phyloP scores from a whole-genome alignment of 169 alveolate species.

The Eimeria sp. region DNA sequence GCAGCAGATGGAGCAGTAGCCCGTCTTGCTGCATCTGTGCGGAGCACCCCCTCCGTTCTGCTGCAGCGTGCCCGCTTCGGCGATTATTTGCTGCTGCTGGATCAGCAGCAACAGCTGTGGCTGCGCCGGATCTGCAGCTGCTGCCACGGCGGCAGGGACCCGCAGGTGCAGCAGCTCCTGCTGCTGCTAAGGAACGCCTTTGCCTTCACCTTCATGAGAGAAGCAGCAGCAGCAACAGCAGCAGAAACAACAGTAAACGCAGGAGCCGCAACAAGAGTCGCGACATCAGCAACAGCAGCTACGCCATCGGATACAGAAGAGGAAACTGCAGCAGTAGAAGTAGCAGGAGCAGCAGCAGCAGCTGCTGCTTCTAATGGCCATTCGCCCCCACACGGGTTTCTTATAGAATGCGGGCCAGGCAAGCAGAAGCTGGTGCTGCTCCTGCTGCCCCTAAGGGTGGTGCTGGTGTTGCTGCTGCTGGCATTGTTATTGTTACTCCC shows the following conservation, averaged over 20 bases:
- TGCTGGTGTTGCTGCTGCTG: constrained; percentile 7
- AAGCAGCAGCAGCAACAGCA: constrained; percentile 59
- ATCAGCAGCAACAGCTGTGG: constrained; percentile 53
- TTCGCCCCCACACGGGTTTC: constrained; percentile 61
- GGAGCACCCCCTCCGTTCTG: not conserved
- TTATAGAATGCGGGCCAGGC: constrained; percentile 66
- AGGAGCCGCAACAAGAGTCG: not conserved
- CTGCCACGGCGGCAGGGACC: constrained; percentile 59
- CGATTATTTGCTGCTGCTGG: constrained; percentile 53
- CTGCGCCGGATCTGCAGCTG: constrained; percentile 35
- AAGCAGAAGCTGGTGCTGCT: constrained; percentile 38
- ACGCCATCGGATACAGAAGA: not conserved
- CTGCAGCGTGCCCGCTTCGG: constrained; percentile 32
- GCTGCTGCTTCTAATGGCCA: constrained; percentile 17
- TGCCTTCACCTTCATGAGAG: constrained; percentile 59
- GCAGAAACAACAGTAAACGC: constrained; percentile 13
- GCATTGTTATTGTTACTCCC: not conserved
- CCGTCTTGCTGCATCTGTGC: not conserved
- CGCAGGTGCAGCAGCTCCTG: constrained; percentile 29
- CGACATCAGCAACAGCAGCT: not conserved
- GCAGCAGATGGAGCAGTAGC: not conserved
- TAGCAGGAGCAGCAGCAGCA: constrained; percentile 49
- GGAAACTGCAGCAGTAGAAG: constrained; percentile 12
- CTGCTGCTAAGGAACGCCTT: constrained; percentile 48
- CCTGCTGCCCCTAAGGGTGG: constrained; percentile 22